phyloP scores from a whole-genome alignment of 257 asterid species.

The Voacanga thouarsii region DNA sequence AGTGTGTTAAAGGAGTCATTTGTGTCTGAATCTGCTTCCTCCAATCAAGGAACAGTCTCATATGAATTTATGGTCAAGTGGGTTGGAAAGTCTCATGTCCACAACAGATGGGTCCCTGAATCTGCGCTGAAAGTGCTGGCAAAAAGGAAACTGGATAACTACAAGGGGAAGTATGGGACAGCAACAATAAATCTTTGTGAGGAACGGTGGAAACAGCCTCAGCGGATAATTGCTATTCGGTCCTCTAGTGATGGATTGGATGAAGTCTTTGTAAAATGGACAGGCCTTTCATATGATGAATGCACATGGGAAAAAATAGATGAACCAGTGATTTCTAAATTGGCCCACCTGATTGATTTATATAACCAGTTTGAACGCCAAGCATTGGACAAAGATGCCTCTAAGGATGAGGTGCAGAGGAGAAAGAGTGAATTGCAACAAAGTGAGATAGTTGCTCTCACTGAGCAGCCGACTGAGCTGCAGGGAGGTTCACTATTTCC shows the following conservation, averaged over 20 bases:
- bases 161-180: slow-evolving; percentile 82
- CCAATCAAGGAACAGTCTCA: slow-evolving; percentile 32
- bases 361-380: slow-evolving; percentile 71
- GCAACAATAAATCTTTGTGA: slow-evolving; percentile 68
- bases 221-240: slow-evolving; percentile 73
- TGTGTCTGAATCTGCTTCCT: slow-evolving; percentile 29
- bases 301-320: slow-evolving; percentile 96
- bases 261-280: slow-evolving; percentile 86
- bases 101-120: slow-evolving; percentile 85
- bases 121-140: slow-evolving; percentile 76
- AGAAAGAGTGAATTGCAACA: slow-evolving; percentile 39
- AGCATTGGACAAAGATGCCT: slow-evolving; percentile 49
- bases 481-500: slow-evolving; percentile 86
- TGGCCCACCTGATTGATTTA: slow-evolving; percentile 58
- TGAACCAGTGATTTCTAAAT: slow-evolving; percentile 63
- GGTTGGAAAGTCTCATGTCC: slow-evolving; percentile 93
- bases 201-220: slow-evolving; percentile 93
- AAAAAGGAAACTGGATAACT: slow-evolving; percentile 85
- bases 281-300: slow-evolving; percentile 84
- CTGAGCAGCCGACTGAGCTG: slow-evolving; percentile 90
- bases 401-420: slow-evolving; percentile 36
- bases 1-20: slow-evolving; percentile 33
- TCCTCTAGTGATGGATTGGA: slow-evolving; percentile 56
- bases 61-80: slow-evolving; percentile 91
- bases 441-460: slow-evolving; percentile 59